These are phyloP conservation scores for Spongospora subterranea DNA, from an alignment of 208 protist genomes.

Conservation along the genomic window DNA sequence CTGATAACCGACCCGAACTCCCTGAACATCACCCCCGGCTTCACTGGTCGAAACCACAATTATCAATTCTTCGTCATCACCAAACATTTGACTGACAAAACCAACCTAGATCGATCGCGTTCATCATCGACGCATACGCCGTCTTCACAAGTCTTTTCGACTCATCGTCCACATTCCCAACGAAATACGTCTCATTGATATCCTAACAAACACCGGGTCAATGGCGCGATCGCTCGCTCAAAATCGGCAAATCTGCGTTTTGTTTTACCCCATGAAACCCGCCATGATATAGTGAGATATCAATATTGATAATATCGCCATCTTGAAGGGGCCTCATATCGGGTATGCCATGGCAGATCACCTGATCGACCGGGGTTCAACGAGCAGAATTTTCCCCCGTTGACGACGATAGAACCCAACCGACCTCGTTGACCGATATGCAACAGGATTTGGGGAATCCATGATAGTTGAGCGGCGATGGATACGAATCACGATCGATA, in stretches of 20 bases:
- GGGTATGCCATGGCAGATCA: constrained; percentile 93
- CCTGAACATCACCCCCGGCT: constrained; percentile 83
- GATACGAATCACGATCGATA: constrained; percentile 90
- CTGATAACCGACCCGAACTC: constrained; percentile 66
- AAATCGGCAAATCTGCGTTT: neutral
- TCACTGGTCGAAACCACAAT: constrained; percentile 70
- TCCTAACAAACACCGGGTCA: constrained; percentile 76
- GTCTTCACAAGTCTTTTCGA: constrained; percentile 54
- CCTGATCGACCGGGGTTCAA: constrained; percentile 80
- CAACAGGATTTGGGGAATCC: constrained; percentile 96
- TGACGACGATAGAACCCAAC: neutral
- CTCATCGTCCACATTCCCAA: constrained; percentile 77
- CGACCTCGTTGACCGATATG: constrained; percentile 89
- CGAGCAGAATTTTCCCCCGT: neutral
- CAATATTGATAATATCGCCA: constrained; percentile 97
- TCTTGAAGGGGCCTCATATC: constrained; percentile 88
- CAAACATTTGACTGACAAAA: too few relatives aligned
- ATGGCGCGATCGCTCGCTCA: neutral
- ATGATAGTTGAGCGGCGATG: constrained; percentile 97
- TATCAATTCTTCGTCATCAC: neutral
- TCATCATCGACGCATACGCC: constrained; percentile 63
- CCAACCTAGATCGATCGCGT: constrained; percentile 60
- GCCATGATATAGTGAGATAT: constrained; percentile 91
- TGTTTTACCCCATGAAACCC: constrained; percentile 49
- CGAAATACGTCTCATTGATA: constrained; percentile 88